These are phyloP conservation scores for Paramecium primaurelia DNA, from an alignment of 73 alveolate genomes.

Conservation along the genomic window DNA sequence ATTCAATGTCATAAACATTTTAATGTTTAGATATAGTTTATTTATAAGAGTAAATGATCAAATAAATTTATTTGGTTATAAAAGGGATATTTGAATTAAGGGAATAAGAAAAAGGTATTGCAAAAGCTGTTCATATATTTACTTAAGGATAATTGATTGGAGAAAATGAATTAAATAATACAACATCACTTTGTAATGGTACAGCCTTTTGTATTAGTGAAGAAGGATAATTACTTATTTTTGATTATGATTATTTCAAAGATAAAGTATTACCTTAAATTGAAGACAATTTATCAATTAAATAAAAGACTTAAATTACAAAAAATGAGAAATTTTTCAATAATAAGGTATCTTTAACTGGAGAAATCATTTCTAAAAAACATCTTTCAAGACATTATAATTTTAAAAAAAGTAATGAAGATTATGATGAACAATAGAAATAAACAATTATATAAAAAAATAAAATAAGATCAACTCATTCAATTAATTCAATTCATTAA, in stretches of 20 bases:
- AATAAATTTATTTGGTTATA: neutral
- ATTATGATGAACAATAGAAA: neutral
- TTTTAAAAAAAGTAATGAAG: neutral
- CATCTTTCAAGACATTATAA: neutral
- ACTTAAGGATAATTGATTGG: constrained; percentile 11
- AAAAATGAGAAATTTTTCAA: neutral
- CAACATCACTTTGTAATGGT: neutral
- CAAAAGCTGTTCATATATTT: neutral
- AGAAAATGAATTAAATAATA: neutral
- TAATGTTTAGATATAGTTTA: neutral
- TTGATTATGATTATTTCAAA: neutral
- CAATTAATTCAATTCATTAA: neutral
- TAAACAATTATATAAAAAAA: neutral
- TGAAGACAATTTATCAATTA: neutral
- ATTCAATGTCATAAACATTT: neutral
- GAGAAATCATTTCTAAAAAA: neutral
- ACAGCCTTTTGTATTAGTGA: constrained; percentile 32
- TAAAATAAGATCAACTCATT: neutral
- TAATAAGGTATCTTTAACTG: neutral
- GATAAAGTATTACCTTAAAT: neutral
- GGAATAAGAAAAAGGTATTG: neutral
- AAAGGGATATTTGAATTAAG: constrained; percentile 31
- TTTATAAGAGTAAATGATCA: neutral
- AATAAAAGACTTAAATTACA: neutral
- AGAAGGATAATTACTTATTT: neutral